Conservation (phyloP, 345 rosid species). For the Syzygium oleosum region DNA sequence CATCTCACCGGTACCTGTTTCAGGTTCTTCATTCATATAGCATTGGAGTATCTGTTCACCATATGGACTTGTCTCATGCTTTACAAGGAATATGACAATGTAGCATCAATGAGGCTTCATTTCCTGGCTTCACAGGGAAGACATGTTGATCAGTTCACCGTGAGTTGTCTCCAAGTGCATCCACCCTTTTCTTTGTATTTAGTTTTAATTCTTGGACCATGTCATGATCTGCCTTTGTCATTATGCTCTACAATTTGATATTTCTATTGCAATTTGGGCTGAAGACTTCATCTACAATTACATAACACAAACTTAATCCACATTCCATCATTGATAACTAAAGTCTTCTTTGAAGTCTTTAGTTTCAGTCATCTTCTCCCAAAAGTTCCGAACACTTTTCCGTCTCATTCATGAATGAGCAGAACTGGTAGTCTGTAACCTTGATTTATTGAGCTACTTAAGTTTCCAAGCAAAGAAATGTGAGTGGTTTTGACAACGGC, state of each 20-base stretch:
- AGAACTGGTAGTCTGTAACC: neutral
- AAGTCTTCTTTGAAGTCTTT: neutral
- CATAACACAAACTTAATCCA: neutral
- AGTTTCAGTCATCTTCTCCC: neutral
- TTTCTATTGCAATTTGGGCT: neutral
- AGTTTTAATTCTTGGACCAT: neutral
- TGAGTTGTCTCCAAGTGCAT: slow-evolving; percentile 22
- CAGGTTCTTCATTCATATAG: slow-evolving; percentile 96
- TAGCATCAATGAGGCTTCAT: slow-evolving; percentile 71
- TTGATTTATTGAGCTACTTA: neutral
- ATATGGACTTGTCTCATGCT: slow-evolving; percentile 90
- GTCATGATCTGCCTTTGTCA: neutral
- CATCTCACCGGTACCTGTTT: neutral
- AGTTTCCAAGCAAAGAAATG: neutral
- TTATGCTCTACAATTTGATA: neutral
- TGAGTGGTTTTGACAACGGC: neutral
- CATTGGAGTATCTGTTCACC: slow-evolving; percentile 72
- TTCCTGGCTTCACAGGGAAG: slow-evolving; percentile 76
- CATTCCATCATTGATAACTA: neutral
- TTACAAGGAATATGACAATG: slow-evolving; percentile 70
- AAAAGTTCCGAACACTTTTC: neutral
- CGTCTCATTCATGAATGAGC: neutral
- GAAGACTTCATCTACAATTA: neutral
- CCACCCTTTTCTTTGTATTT: neutral
- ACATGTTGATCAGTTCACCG: slow-evolving; percentile 88